Percentiles rank a stretch among this genome's conserved stretches.
Conservation (phyloP, 441 rosid genomes). For the Mallotus repandus region DNA sequence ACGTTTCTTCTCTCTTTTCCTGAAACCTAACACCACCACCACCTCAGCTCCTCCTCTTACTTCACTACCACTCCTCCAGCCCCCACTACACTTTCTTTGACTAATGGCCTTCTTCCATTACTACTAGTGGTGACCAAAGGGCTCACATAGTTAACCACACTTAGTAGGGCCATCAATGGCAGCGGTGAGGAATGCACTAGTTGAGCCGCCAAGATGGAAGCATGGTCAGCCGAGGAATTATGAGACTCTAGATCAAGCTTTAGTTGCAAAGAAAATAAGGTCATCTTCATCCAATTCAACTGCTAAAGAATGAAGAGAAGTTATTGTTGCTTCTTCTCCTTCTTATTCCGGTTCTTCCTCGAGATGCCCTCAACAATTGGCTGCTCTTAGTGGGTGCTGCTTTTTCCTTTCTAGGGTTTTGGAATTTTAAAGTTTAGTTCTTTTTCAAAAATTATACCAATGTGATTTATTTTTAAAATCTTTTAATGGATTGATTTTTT, state of each 20-base stretch:
- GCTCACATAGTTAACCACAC: constrained; percentile 55
- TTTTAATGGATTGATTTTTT: background rate
- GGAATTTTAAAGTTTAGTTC: background rate
- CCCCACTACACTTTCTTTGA: constrained; percentile 27
- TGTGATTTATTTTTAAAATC: too few species aligned
- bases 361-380: constrained; percentile 46
- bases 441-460: too few species aligned
- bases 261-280: constrained; percentile 74
- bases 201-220: constrained; percentile 37
- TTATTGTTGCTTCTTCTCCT: constrained; percentile 32
- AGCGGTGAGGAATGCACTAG: constrained; percentile 46
- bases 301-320: constrained; percentile 25
- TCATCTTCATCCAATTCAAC: constrained; percentile 15
- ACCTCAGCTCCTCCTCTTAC: constrained; percentile 38
- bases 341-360: constrained; percentile 36
- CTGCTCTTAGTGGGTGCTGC: constrained; percentile 46
- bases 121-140: constrained; percentile 15
- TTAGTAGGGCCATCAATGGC: constrained; percentile 53
- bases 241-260: constrained; percentile 56
- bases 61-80: constrained; percentile 18
- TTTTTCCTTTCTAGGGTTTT: too few species aligned
- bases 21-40: constrained; percentile 26
- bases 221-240: constrained; percentile 17
- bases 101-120: constrained; percentile 52
- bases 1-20: too few species aligned